Evolutionary conservation across 176 grass and related monocot genomes (phyloP), one percentile per base, ranked within the genome.

Genomic region (Carex pumila): DNA sequence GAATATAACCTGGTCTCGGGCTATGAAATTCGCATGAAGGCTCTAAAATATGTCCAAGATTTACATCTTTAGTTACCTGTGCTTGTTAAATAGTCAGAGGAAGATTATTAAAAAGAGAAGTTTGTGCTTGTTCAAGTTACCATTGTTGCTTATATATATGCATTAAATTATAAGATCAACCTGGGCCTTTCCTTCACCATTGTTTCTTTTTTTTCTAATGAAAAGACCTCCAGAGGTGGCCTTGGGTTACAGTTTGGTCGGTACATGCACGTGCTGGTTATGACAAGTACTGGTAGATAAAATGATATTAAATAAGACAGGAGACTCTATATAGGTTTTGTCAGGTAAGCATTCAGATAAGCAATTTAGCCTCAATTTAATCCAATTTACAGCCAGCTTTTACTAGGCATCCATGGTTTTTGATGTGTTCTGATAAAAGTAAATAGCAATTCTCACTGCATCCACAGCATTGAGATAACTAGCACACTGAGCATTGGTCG

Each of bases 401-500:
- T 70, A 37, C 66, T 41, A 41, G 60, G 66, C 12, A 39, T 70
- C 31, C 13, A 70, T 37, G 66, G 5, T 41, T 76, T 53, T 70
- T 55, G 5, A 32, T 14, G 10, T 76, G 4, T 55, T 6, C 31
- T 78, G 73, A 1, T 3, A 63, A 54, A 63, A 66, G 12, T 30
- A 55, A 21, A 32, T 19, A 53, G 25, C 29, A 65, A 18, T 65
- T 75, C 66, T 82, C 15, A 85, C 94, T 62, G 21, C 1, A 81
- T 13, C 81, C 66, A 94, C 85, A 52, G 73, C 82, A 62, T 86
- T 0, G 13, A 94, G 31, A 34, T 82, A 71, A 67, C 19, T 87
- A 55, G 89, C 70, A 66, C 94, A 97, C 2, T 21, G 49, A 7
- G 71, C 86, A 83, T 92, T 97, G 0, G 79, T 81, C 0, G 91